These are phyloP conservation scores for Trametes hirsuta DNA, from an alignment of 1,284 basidiomycete genomes.

Conservation along the genomic window DNA sequence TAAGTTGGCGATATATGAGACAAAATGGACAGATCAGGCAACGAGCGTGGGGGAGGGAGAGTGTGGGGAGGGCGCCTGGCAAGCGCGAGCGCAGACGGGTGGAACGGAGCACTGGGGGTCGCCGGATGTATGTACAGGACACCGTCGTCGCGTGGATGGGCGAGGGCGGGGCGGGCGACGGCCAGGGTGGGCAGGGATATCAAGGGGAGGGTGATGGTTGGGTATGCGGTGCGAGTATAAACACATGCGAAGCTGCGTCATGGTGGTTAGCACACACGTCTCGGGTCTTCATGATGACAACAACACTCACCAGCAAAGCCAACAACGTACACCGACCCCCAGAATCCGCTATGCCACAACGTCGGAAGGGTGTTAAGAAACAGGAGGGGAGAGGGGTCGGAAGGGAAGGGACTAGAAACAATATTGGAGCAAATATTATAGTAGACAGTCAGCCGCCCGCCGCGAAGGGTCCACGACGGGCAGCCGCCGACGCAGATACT, in stretches of 20 bases:
- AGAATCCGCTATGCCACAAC: constrained; percentile 20
- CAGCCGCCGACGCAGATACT: constrained; percentile 28
- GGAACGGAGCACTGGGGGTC: constrained; percentile 11
- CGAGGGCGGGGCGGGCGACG: not conserved
- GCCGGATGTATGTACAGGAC: constrained; percentile 18
- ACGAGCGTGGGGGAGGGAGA: constrained; percentile 27
- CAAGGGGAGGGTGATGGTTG: constrained; percentile 9
- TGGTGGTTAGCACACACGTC: no score
- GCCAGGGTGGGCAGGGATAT: constrained; percentile 10
- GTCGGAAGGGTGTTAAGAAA: not conserved
- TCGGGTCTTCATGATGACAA: no score
- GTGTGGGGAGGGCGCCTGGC: constrained; percentile 13
- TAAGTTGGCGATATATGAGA: constrained; percentile 25
- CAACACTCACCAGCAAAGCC: constrained; percentile 32
- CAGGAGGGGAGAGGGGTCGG: constrained; percentile 1
- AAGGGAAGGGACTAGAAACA: constrained; percentile 12
- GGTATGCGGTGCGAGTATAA: constrained; percentile 29
- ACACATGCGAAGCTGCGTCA: constrained; percentile 21
- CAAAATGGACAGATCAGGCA: constrained; percentile 26
- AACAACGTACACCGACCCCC: constrained; percentile 30
- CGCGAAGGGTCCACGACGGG: constrained; percentile 12
- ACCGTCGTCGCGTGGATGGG: not conserved
- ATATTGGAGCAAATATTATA: constrained; percentile 28
- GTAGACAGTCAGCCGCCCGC: constrained; percentile 21
- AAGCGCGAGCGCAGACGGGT: not conserved